phyloP scores from a whole-genome alignment of 2,329 filamentous ascomycete genomes.

The Pseudodiploospora longispora region DNA sequence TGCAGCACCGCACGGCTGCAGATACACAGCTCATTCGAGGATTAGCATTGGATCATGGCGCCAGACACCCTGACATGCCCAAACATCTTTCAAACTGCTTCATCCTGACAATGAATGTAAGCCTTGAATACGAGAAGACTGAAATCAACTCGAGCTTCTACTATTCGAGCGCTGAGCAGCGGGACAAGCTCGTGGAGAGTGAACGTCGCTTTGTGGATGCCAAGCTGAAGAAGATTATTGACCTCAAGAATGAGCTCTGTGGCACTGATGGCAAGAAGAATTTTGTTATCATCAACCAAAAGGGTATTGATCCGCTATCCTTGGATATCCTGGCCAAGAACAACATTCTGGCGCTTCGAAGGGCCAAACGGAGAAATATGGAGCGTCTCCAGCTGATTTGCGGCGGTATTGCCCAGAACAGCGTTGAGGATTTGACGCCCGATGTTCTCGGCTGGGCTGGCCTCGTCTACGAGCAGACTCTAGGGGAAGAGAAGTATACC shows the following conservation, averaged over 20 bases:
- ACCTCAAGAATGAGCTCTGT: constrained; percentile 96
- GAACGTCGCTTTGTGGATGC: constrained; percentile 93
- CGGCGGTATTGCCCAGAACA: constrained; percentile 88
- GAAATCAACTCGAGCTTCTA: constrained; percentile 99
- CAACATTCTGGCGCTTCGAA: constrained; percentile 85
- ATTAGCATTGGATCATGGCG: constrained; percentile 87
- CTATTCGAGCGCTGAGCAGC: constrained; percentile 93
- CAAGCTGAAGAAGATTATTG: constrained; percentile 95
- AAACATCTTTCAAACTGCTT: constrained; percentile 92
- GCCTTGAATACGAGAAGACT: constrained; percentile 96
- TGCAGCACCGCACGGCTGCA: constrained; percentile 94
- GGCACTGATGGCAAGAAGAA: constrained; percentile 87
- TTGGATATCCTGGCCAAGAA: constrained; percentile 97
- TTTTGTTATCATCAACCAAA: constrained; percentile 98
- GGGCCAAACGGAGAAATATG: constrained; percentile 98
- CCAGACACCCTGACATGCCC: constrained; percentile 95
- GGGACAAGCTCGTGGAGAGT: constrained; percentile 96
- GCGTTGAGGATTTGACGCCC: constrained; percentile 82
- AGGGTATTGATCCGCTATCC: constrained; percentile 94
- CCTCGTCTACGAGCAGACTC: constrained; percentile 90
- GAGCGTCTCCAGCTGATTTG: constrained; percentile 93
- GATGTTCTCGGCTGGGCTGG: constrained; percentile 94
- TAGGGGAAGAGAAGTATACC: constrained; percentile 98
- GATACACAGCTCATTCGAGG: constrained; percentile 95
- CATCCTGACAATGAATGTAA: constrained; percentile 93